These are phyloP conservation scores for Pseudocercospora cruenta DNA, from an alignment of 2,329 filamentous ascomycete species.

Conservation along the genomic window DNA sequence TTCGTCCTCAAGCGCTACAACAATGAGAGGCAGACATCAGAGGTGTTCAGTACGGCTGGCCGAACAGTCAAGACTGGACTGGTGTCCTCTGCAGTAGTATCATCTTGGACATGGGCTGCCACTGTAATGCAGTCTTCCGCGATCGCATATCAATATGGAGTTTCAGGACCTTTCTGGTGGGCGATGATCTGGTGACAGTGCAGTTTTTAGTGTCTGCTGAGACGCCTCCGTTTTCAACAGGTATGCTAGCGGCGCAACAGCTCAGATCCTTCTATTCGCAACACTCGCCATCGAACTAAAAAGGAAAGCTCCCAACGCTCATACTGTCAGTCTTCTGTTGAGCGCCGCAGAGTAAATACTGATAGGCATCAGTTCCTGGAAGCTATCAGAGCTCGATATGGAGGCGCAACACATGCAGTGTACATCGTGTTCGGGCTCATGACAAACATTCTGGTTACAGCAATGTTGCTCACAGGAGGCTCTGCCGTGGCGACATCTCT, in stretches of 20 bases:
- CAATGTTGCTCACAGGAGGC: constrained; percentile 48
- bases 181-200: too few species aligned
- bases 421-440: constrained; percentile 48
- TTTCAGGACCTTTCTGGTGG: constrained; percentile 64
- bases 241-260: constrained; percentile 69
- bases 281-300: constrained; percentile 88
- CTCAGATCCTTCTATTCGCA: constrained; percentile 84
- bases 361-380: constrained; percentile 28
- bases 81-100: constrained; percentile 82
- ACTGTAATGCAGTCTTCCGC: constrained; percentile 40
- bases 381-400: constrained; percentile 30
- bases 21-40: constrained; percentile 72
- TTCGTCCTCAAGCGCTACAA: constrained; percentile 53
- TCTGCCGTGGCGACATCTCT: constrained; percentile 48
- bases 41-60: constrained; percentile 87
- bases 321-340: constrained; percentile 47
- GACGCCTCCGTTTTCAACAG: neutral
- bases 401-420: constrained; percentile 42
- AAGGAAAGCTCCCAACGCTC: constrained; percentile 80
- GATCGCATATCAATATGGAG: constrained; percentile 54
- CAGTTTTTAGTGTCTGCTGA: neutral
- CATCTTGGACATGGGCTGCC: constrained; percentile 76
- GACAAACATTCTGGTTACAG: constrained; percentile 48
- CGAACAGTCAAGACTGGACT: constrained; percentile 84
- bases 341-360: neutral